Percentiles rank a stretch among this genome's conserved stretches.
Evolutionary conservation across 257 asterid species (phyloP).

Genomic region (Capsicum rhomboideum): DNA sequence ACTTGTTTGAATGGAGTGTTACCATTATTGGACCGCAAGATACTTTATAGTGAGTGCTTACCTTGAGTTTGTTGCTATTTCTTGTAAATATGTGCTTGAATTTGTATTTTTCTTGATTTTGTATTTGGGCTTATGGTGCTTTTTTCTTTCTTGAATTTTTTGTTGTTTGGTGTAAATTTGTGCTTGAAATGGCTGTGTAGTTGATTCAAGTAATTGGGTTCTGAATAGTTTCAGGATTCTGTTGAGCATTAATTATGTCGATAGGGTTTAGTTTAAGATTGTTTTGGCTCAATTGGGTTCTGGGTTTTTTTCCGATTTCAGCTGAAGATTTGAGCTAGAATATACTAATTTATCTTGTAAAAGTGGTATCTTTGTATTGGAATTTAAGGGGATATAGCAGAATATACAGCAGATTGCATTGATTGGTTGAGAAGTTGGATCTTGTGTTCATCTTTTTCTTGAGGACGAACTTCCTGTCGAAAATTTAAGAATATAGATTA

Average conservation of each 20-base stretch:
- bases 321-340: neutral
- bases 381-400: neutral
- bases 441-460: too few relatives aligned
- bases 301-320: neutral
- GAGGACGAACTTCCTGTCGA: too few relatives aligned
- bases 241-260: neutral
- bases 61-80: too few relatives aligned
- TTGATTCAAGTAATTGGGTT: neutral
- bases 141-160: neutral
- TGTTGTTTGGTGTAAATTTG: neutral
- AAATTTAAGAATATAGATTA: too few relatives aligned
- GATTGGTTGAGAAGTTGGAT: too few relatives aligned
- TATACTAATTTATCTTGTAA: neutral
- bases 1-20: slow-evolving; percentile 95
- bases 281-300: neutral
- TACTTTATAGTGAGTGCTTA: slow-evolving; percentile 66
- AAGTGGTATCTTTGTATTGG: neutral
- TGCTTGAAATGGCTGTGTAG: neutral
- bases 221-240: neutral
- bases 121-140: neutral
- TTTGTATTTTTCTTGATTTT: neutral
- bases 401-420: too few relatives aligned
- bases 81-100: too few relatives aligned
- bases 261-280: too few relatives aligned
- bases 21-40: slow-evolving; percentile 97